Conservation (phyloP, 2,329 filamentous ascomycete genomes). For the Penicillium expansum region DNA sequence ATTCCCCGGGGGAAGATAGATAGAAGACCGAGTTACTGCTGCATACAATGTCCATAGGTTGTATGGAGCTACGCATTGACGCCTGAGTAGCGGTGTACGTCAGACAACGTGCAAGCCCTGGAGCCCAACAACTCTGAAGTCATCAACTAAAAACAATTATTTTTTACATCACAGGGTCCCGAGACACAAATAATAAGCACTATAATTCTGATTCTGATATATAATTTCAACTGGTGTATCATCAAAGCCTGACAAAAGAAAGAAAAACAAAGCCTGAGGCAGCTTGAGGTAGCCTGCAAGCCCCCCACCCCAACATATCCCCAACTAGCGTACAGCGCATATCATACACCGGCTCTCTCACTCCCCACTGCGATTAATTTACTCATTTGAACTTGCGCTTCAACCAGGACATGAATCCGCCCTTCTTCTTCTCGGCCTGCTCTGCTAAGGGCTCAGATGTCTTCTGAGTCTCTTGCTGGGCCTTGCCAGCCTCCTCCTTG, state of each 20-base stretch:
- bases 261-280: slow-evolving; percentile 2
- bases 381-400: slow-evolving; percentile 31
- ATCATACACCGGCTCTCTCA: slow-evolving; percentile 8
- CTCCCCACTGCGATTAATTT: slow-evolving; percentile 2
- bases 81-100: slow-evolving; percentile 3
- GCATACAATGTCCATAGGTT: neutral
- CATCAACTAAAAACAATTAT: neutral
- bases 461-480: slow-evolving; percentile 3
- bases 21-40: neutral
- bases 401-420: slow-evolving; percentile 27
- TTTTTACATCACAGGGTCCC: neutral
- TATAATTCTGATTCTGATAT: slow-evolving; percentile 14
- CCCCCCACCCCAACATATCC: neutral
- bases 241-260: slow-evolving; percentile 8
- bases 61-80: neutral
- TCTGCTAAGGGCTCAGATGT: slow-evolving; percentile 8
- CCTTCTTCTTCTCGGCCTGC: slow-evolving; percentile 21
- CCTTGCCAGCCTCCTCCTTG: slow-evolving; percentile 5
- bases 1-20: neutral
- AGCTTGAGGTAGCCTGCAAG: neutral
- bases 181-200: neutral
- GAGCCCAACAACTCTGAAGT: neutral
- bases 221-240: slow-evolving; percentile 17
- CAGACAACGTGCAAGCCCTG: neutral
- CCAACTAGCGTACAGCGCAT: slow-evolving; percentile 2